These are phyloP conservation scores for Lasiodiplodia sp. DNA, from an alignment of 2,329 filamentous ascomycete species.

Conservation along the genomic window DNA sequence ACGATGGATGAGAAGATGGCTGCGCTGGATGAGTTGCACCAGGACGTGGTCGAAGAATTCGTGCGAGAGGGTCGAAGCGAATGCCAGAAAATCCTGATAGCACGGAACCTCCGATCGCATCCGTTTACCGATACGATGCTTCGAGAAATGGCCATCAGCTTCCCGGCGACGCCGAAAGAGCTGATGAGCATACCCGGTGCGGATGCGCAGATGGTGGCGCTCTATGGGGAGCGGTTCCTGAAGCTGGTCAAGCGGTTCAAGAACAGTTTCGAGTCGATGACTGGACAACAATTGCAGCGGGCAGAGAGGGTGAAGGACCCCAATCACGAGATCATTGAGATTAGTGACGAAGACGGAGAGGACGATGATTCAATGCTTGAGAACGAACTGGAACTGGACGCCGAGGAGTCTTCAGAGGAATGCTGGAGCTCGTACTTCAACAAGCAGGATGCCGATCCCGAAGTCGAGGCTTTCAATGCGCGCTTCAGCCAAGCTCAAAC, in stretches of 20 bases:
- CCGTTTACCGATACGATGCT: constrained; percentile 74
- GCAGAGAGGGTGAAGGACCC: constrained; percentile 45
- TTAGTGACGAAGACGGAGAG: constrained; percentile 43
- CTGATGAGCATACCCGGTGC: constrained; percentile 72
- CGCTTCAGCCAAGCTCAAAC: constrained; percentile 21
- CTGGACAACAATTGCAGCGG: constrained; percentile 40
- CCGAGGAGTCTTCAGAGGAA: constrained; percentile 3
- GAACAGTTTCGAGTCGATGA: constrained; percentile 43
- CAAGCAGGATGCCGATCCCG: constrained; percentile 17
- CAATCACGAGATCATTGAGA: constrained; percentile 51
- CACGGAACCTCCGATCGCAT: constrained; percentile 62
- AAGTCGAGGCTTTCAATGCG: constrained; percentile 30
- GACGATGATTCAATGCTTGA: constrained; percentile 32
- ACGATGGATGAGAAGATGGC: constrained; percentile 63
- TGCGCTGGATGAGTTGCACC: constrained; percentile 65
- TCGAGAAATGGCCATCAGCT: constrained; percentile 75
- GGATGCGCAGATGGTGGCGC: constrained; percentile 66
- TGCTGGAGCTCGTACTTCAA: constrained; percentile 25
- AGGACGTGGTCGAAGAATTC: constrained; percentile 70
- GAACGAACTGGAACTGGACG: constrained; percentile 22
- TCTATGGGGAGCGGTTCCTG: constrained; percentile 68
- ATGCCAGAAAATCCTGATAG: constrained; percentile 68
- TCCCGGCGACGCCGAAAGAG: constrained; percentile 67
- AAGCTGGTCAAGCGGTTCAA: constrained; percentile 61
- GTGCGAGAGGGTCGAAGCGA: constrained; percentile 66